Conservation (phyloP, 2,329 filamentous ascomycete species). For the Diaporthe nobilis region DNA sequence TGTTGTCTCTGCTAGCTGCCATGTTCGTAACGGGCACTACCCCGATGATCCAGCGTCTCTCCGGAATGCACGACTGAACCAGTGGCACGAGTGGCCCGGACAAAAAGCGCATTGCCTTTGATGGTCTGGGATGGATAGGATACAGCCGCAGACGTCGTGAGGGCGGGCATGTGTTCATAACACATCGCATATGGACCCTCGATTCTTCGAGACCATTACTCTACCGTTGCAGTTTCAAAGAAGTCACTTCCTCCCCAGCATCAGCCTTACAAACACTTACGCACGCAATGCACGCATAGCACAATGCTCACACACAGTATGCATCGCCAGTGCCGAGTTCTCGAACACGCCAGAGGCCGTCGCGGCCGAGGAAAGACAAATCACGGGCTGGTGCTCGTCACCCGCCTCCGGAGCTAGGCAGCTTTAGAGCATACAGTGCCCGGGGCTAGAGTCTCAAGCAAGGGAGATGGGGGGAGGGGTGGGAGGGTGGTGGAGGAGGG, state of each 20-base stretch:
- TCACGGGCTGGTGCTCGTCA: neutral
- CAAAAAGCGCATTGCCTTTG: neutral
- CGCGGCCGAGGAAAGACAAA: slow-evolving; percentile 15
- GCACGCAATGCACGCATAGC: neutral
- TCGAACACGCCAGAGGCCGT: slow-evolving; percentile 19
- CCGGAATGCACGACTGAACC: neutral
- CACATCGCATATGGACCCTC: neutral
- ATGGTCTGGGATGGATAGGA: neutral
- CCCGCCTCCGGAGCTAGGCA: slow-evolving; percentile 23
- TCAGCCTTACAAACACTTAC: neutral
- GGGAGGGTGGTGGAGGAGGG: neutral
- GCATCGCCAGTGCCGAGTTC: neutral
- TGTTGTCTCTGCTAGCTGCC: slow-evolving; percentile 10
- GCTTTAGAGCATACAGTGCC: slow-evolving; percentile 31
- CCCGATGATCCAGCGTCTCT: neutral
- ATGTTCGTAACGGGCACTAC: neutral
- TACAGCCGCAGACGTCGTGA: neutral
- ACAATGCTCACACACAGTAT: neutral
- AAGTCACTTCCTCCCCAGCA: neutral
- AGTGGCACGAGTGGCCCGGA: neutral
- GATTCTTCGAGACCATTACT: neutral
- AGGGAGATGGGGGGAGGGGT: neutral
- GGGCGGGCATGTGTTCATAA: neutral
- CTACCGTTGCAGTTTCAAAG: slow-evolving; percentile 7
- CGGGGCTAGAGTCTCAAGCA: slow-evolving; percentile 31